Base-by-base conservation (phyloP, 2,329 filamentous ascomycete species). In the Plenodomus lindquistii region DNA sequence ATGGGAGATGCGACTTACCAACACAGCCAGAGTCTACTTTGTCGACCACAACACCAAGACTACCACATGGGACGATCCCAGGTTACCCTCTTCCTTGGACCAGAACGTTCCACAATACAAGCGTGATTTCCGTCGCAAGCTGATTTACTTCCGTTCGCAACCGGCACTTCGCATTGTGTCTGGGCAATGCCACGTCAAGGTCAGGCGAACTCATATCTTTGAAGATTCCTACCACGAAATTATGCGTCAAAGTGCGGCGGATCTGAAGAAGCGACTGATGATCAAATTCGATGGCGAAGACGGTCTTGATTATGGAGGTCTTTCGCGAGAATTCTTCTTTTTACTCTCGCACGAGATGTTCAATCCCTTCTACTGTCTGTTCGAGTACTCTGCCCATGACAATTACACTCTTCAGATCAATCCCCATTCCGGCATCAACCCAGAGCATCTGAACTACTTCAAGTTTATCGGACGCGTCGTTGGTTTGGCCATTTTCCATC, bases 341-440 rank as follows among this genome's bases (percentile, higher is more conserved):
- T 80, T 99, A 35, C 84, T 99, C 46, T 97, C 93, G 15, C 94
- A 99, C 77, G 94, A 99, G 79, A 99, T 99, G 94, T 99, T 99
- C 79, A 99, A 99, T 74, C 94, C 94, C 24, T 99, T 99, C 78
- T 99, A 99, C 79, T 99, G 94, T 73, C 81, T 99, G 44, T 99
- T 99, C 79, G 94, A 99, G 77, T 99, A 99, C 75, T 97, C 94
- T 20, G 94, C 94, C 34, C 94, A 99, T 79, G 94, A 99, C 84
- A 99, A 99, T 78, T 99, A 99, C 78, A 99, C 94, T 22, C 87
- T 99, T 46, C 94, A 99, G 77, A 99, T 99, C 79, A 99, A 99
- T 78, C 94, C 94, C 38, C 94, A 99, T 75, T 99, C 94, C 17
- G 94, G 94, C 57, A 97, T 99, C 76, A 99, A 99, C 75, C 94